Conservation (phyloP, 331 rosid species). For the Stylosanthes scabra region DNA sequence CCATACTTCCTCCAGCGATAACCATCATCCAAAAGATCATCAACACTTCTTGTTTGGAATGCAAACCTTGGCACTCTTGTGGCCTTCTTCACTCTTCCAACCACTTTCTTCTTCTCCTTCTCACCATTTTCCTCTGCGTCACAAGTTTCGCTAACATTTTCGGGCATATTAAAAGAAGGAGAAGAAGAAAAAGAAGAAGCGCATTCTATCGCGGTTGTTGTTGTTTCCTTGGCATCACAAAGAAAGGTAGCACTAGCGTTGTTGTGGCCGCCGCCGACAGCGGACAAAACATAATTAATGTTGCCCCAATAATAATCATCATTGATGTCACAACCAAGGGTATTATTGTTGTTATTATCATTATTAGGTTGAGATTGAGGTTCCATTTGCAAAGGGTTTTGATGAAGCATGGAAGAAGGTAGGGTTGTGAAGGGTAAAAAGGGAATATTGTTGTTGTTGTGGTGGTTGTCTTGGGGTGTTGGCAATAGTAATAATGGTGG, state of each 20-base stretch:
- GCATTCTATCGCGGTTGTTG: slow-evolving; percentile 17
- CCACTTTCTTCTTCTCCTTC: slow-evolving; percentile 39
- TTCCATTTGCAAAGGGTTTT: slow-evolving; percentile 44
- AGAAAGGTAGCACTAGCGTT: slow-evolving; percentile 1
- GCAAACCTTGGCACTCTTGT: slow-evolving; percentile 81
- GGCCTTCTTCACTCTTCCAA: slow-evolving; percentile 53
- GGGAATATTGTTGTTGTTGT: slow-evolving; percentile 1
- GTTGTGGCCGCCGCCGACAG: slow-evolving; percentile 40
- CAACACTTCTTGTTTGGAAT: slow-evolving; percentile 86
- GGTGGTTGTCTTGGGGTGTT: slow-evolving; percentile 30
- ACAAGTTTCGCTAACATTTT: slow-evolving; percentile 21
- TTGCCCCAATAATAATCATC: slow-evolving; percentile 67
- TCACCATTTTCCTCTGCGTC: slow-evolving; percentile 39
- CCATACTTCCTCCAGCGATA: slow-evolving; percentile 98
- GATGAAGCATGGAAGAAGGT: slow-evolving; percentile 28
- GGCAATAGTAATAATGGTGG: slow-evolving; percentile 25
- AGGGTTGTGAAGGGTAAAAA: slow-evolving; percentile 36
- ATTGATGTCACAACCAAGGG: slow-evolving; percentile 38
- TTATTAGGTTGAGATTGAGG: slow-evolving; percentile 32
- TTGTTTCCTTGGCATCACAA: slow-evolving; percentile 30
- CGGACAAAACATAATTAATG: slow-evolving; percentile 47
- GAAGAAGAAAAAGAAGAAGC: neutral
- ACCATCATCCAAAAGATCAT: slow-evolving; percentile 96
- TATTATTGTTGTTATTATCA: no score
- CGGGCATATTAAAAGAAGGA: slow-evolving; percentile 25